Percentiles rank a stretch among this genome's conserved stretches.
Evolutionary conservation across 2,329 filamentous ascomycete species (phyloP).

Genomic region (Fusarium vanettenii): DNA sequence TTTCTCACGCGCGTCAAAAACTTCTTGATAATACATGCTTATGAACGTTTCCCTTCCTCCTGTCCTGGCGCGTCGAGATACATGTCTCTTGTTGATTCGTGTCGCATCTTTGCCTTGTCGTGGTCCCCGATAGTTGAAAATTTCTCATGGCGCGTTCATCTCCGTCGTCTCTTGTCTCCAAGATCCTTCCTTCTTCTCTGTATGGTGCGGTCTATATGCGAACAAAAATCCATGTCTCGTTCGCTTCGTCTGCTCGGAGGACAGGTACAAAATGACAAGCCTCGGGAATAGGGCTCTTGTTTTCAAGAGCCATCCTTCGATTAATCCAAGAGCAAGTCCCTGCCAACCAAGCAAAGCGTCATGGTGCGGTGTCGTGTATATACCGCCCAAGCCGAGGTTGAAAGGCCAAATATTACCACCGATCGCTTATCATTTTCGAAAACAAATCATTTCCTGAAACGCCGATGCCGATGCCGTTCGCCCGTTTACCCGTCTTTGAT

Average conservation of each 20-base stretch:
- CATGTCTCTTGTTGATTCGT: conserved; percentile 34
- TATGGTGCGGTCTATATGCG: conserved; percentile 42
- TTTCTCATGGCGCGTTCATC: conserved; percentile 30
- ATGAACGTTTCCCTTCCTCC: conserved; percentile 34
- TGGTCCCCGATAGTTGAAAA: conserved; percentile 30
- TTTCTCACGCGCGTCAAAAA: conserved; percentile 31
- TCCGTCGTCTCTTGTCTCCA: conserved; percentile 21
- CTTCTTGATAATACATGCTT: conserved; percentile 43
- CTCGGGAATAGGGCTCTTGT: conserved; percentile 19
- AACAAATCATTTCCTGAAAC: conserved; percentile 44
- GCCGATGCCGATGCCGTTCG: conserved; percentile 50
- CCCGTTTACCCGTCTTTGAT: conserved; percentile 31
- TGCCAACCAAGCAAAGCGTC: conserved; percentile 10
- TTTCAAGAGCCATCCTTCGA: conserved; percentile 29
- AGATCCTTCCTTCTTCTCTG: conserved; percentile 26
- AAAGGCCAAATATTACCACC: conserved; percentile 39
- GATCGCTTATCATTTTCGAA: conserved; percentile 35
- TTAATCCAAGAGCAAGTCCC: neutral
- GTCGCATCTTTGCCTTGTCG: conserved; percentile 23
- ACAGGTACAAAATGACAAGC: neutral
- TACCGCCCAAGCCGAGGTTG: conserved; percentile 31
- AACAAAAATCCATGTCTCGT: conserved; percentile 36
- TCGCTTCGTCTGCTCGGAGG: conserved; percentile 10
- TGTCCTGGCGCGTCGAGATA: conserved; percentile 32
- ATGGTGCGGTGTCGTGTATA: conserved; percentile 20